Evolutionary conservation across 371 early-diverging fungal species (phyloP).

Genomic region (Coemansia sp.): DNA sequence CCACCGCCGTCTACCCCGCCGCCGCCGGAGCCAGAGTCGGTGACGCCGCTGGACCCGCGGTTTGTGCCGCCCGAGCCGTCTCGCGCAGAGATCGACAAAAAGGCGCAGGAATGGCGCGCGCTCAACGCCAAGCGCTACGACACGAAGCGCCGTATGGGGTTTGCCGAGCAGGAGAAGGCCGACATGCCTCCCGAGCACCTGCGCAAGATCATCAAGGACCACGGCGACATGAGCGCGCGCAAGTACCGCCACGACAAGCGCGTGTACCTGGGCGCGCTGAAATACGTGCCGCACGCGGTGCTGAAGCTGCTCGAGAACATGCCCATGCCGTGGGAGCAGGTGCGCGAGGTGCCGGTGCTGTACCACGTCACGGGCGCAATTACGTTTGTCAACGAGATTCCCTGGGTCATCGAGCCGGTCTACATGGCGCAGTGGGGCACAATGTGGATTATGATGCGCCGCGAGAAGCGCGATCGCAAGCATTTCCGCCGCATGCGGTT

Average conservation of each 20-base stretch:
- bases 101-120: constrained; percentile 87
- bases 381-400: constrained; percentile 96
- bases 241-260: constrained; percentile 96
- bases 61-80: constrained; percentile 49
- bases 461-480: constrained; percentile 96
- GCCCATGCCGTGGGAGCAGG: constrained; percentile 99
- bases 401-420: constrained; percentile 93
- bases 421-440: constrained; percentile 98
- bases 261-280: constrained; percentile 95
- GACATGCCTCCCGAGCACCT: constrained; percentile 98
- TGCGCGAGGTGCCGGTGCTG: constrained; percentile 92
- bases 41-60: constrained; percentile 30
- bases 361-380: constrained; percentile 99
- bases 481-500: constrained; percentile 99
- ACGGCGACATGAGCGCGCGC: constrained; percentile 97
- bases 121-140: constrained; percentile 89
- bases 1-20: constrained; percentile 3
- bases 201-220: constrained; percentile 94
- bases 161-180: constrained; percentile 70
- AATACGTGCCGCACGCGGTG: constrained; percentile 98
- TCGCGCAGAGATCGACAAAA: constrained; percentile 67
- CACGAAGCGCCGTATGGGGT: constrained; percentile 89
- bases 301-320: constrained; percentile 97
- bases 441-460: constrained; percentile 99
- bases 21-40: constrained; percentile 1